Base-by-base conservation (phyloP, 164 flowering plant genomes). In the Vitis rupestris region DNA sequence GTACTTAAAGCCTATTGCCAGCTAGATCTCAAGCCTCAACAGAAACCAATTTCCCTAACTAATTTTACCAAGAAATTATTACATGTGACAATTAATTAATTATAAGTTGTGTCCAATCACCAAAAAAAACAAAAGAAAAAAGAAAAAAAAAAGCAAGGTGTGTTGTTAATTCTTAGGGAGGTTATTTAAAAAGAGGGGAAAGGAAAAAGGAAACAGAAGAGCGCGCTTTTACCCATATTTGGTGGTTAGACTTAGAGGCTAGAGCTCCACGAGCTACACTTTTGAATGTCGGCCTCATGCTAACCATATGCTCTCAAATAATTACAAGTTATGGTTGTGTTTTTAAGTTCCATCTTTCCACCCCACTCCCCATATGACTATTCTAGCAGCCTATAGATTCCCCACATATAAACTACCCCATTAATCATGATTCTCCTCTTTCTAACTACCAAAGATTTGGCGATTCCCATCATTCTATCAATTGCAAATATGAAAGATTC, bases 261-360 rank as follows among this genome's bases (percentile, higher is more conserved):
- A 23, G 27, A 6, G 44, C 7, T 3, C 3, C 44, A 6, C 44
- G 44, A 3, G 44, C 44, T 37, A 3, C 44, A 6, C 44, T 72
- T 63, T 31, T 27, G 2, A 30, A 9, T 76, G 79, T 71, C 73
- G 76, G 76, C 73, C 75, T 76, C 73, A 60, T 72, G 76, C 70
- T 60, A 61, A 67, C 74, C 78, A 70, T 54, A 65, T 55, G 50
- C 27, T 23, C 2, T 23, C 27, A 23, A 23, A 23, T 23, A 23
- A 23, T 23, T 23, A 1, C 27, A 2, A 23, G 27, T 50, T n/a
- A 2, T 56, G 31, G 30, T 1, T 57, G 11, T 19, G 44, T 17
- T 8, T 17, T 17, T 61, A 14, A 8, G 29, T 11, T 14, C 30
- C 49, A 54, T 44, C 17, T 44, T 51, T 72, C 66, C 44, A 37